Evolutionary conservation across 352 stramenopile species (phyloP), one percentile per base, ranked within the genome.

Genomic region (Phytophthora meadii): DNA sequence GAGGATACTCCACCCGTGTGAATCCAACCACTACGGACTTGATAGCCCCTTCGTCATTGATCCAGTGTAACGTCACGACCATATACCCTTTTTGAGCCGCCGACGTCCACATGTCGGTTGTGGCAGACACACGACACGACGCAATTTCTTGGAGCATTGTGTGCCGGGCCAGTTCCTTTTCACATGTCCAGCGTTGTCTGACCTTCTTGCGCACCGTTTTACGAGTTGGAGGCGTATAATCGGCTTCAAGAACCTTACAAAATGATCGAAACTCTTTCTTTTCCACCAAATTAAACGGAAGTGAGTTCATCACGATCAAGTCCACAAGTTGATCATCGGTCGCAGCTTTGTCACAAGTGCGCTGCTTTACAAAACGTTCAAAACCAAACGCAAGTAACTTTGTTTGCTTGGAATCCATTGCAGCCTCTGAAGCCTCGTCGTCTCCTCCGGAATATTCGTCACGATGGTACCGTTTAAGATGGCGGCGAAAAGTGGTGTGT

Each of bases 91-190:
- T 15, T 39, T 50, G 6, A 1, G 61, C 61, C 12, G 54, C 19
- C 5, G 53, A 76, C 0, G 68, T 68, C 68, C 61, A 71, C 56
- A 68, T 60, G 24, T 61, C 54, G 0, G 55, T 68, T 11, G 68
- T 76, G 12, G 61, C n/a, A 30, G 53, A 39, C 40, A 22, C 1
- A 19, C 24, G 14, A 51, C 41, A 47, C 28, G 4, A 47, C 14
- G 27, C 39, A 19, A 45, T 8, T 41, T 12, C n/a, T 41, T 19
- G 15, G 37, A 22, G 39, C 14, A 45, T 45, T 10, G 39, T 45
- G 39, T 17, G 39, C 5, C 8, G 11, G 19, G 19, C 19, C 19
- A 19, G 19, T 19, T 19, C 19, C 19, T 19, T 19, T 19, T 19
- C 19, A 19, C 19, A 19, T 12, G 42, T 61, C 59, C 59, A 67